These are phyloP conservation scores for Eutrema yunnanense DNA, from an alignment of 345 rosid genomes.

Conservation along the genomic window DNA sequence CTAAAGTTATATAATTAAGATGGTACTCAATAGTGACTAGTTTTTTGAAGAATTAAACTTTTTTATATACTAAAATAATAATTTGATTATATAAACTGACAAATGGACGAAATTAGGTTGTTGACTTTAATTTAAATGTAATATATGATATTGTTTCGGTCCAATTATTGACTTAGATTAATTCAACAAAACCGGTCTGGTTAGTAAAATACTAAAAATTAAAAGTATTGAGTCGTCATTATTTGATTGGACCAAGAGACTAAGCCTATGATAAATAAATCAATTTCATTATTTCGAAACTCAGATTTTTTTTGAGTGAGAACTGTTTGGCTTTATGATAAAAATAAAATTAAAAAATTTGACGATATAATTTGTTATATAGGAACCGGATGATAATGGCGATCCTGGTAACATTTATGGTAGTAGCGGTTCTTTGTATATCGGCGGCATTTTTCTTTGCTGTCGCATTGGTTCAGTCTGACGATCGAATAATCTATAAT, in stretches of 20 bases:
- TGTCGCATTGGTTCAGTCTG: conserved; percentile 20
- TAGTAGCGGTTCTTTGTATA: conserved; percentile 22
- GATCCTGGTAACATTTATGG: conserved; percentile 24
- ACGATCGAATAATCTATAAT: neutral
- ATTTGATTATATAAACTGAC: neutral
- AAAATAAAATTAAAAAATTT: no score
- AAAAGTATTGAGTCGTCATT: neutral
- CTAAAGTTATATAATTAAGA: no score
- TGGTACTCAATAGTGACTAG: neutral
- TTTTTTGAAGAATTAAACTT: neutral
- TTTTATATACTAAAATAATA: no score
- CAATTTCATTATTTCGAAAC: neutral
- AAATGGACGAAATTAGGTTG: neutral
- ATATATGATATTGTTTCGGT: neutral
- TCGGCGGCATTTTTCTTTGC: conserved; percentile 22
- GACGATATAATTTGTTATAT: neutral
- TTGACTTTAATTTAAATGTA: neutral
- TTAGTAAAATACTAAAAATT: neutral
- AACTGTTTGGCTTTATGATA: no score
- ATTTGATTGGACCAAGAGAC: neutral
- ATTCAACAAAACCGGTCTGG: neutral
- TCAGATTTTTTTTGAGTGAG: no score
- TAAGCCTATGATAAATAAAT: neutral
- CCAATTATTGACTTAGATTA: neutral
- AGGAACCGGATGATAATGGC: conserved; percentile 29